Percentiles rank a stretch among this genome's conserved stretches.
These are phyloP conservation scores for Mariannaea sp. DNA, from an alignment of 2,329 filamentous ascomycete species.

Conservation along the genomic window DNA sequence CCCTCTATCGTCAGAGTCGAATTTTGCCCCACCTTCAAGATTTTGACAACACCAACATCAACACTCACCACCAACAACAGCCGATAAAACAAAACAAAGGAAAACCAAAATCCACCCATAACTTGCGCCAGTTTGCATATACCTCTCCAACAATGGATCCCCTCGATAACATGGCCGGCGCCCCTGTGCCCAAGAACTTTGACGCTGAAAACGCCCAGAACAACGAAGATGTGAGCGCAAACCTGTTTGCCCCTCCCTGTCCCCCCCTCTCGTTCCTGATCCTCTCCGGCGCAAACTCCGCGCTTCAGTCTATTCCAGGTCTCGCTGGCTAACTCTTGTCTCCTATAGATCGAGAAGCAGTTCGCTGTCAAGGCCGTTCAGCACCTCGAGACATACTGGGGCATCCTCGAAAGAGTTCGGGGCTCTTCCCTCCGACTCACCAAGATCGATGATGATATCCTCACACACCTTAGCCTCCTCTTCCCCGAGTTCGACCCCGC, in stretches of 20 bases:
- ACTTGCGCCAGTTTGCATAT: background rate
- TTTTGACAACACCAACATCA: slow-evolving; percentile 30
- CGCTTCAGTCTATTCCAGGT: background rate
- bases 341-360: slow-evolving; percentile 88
- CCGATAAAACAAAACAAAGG: no score
- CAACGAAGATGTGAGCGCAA: slow-evolving; percentile 57
- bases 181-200: slow-evolving; percentile 58
- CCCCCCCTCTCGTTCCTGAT: no score
- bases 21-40: slow-evolving; percentile 37
- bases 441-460: slow-evolving; percentile 93
- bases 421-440: slow-evolving; percentile 91
- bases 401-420: slow-evolving; percentile 86
- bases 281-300: slow-evolving; percentile 4
- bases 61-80: slow-evolving; percentile 21
- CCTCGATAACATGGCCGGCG: slow-evolving; percentile 45
- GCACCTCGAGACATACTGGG: slow-evolving; percentile 97
- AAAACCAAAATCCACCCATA: slow-evolving; percentile 12
- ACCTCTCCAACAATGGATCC: slow-evolving; percentile 43
- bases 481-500: slow-evolving; percentile 93
- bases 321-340: slow-evolving; percentile 6
- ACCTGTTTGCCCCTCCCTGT: no score
- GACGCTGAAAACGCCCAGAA: slow-evolving; percentile 61
- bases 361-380: slow-evolving; percentile 98
- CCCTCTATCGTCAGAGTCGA: slow-evolving; percentile 33
- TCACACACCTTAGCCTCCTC: slow-evolving; percentile 81